A percentile compares a stretch with the other conserved stretches of the same genome.
Conservation (phyloP, 495 filamentous ascomycete species). For the Neurospora sublineolata region DNA sequence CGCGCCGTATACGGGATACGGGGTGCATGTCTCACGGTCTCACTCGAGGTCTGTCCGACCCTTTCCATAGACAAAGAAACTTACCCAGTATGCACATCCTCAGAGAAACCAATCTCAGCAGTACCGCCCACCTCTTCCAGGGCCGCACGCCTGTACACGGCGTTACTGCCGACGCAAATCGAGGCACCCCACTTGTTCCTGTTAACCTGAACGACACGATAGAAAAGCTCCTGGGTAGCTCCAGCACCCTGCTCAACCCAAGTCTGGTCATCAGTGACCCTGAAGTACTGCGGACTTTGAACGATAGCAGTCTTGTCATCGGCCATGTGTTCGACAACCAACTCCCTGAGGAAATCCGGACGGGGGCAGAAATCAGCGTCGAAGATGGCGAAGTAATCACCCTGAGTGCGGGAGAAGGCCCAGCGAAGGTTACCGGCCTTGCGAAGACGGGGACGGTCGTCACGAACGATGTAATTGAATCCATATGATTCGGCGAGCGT, state of each 20-base stretch:
- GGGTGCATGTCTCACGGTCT: background rate
- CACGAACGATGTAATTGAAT: constrained; percentile 23
- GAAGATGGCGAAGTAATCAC: constrained; percentile 25
- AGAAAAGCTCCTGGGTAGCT: constrained; percentile 24
- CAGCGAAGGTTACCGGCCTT: constrained; percentile 25
- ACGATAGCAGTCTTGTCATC: constrained; percentile 21
- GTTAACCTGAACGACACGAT: constrained; percentile 25
- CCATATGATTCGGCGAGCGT: constrained; percentile 16
- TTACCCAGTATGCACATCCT: constrained; percentile 25
- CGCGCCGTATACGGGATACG: background rate
- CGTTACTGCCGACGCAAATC: constrained; percentile 25
- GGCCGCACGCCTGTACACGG: constrained; percentile 17
- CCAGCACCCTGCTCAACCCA: constrained; percentile 27
- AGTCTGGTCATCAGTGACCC: constrained; percentile 21
- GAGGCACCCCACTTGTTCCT: constrained; percentile 21
- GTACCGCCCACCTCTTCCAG: constrained; percentile 20
- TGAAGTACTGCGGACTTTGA: constrained; percentile 21
- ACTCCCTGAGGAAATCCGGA: constrained; percentile 17
- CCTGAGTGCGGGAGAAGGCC: constrained; percentile 17
- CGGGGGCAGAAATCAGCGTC: constrained; percentile 24
- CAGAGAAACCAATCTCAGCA: constrained; percentile 24
- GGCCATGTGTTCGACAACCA: constrained; percentile 21
- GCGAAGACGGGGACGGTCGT: constrained; percentile 20
- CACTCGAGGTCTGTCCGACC: background rate
- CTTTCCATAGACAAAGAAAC: background rate